phyloP scores from a whole-genome alignment of 306 rosid species.

The Styphnolobium japonicum region DNA sequence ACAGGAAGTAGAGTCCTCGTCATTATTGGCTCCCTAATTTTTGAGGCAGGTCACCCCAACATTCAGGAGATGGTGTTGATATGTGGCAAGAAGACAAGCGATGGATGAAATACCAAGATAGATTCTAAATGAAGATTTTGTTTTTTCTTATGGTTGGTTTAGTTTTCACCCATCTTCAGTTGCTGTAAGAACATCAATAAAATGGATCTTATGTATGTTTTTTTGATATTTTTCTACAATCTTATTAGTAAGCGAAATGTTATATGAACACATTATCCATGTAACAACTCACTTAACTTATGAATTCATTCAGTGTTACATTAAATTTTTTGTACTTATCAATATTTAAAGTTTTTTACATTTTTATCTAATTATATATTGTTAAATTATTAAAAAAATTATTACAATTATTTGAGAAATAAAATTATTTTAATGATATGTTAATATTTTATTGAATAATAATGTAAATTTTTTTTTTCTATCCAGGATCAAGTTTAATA shows the following conservation, averaged over 20 bases:
- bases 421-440: too few relatives aligned
- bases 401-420: too few relatives aligned
- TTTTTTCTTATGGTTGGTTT: background rate
- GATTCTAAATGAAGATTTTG: conserved; percentile 1
- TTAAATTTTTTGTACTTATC: background rate
- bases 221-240: background rate
- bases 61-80: background rate
- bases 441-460: too few relatives aligned
- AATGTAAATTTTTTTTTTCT: too few relatives aligned
- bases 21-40: background rate
- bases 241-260: background rate
- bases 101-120: background rate
- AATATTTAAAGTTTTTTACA: too few relatives aligned
- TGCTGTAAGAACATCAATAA: background rate
- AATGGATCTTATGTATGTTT: background rate
- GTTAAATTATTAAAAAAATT: too few relatives aligned
- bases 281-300: too few relatives aligned
- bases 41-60: background rate
- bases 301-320: background rate
- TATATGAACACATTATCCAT: too few relatives aligned
- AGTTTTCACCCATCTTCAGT: background rate
- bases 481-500: too few relatives aligned
- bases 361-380: too few relatives aligned
- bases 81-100: conserved; percentile 6
- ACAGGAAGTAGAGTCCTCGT: conserved; percentile 30